Conservation (phyloP, 1,284 basidiomycete species). For the Melampsora americana region DNA sequence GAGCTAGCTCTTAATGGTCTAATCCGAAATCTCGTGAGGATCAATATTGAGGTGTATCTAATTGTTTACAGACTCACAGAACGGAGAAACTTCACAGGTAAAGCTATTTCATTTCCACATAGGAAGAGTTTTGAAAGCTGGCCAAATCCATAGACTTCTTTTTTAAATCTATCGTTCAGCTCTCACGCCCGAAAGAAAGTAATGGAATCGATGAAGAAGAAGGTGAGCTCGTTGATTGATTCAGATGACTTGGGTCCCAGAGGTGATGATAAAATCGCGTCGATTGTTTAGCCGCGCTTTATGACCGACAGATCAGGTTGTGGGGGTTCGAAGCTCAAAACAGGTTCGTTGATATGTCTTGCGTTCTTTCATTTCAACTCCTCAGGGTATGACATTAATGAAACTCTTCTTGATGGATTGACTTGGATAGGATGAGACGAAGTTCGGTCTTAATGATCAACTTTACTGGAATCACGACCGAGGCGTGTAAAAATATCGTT, state of each 20-base stretch:
- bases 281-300: conserved; percentile 23
- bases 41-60: too few species aligned
- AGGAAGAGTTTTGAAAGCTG: too few species aligned
- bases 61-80: too few species aligned
- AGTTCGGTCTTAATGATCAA: conserved; percentile 67
- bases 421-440: conserved; percentile 28
- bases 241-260: background rate
- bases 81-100: too few species aligned
- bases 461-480: conserved; percentile 82
- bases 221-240: conserved; percentile 6
- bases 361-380: background rate
- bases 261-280: background rate
- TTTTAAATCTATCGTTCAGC: too few species aligned
- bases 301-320: conserved; percentile 40
- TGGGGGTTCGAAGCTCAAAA: conserved; percentile 44
- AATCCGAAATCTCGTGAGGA: too few species aligned
- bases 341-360: background rate
- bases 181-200: background rate
- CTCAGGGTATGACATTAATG: background rate
- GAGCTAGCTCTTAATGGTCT: too few species aligned
- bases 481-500: conserved; percentile 85
- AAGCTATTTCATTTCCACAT: too few species aligned
- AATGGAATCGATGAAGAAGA: conserved; percentile 43
- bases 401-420: background rate
- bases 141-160: too few species aligned